Percentiles rank a stretch among this genome's conserved stretches.
phyloP scores from a whole-genome alignment of 192 early-diverging fungal genomes.

The Thamnidium elegans region DNA sequence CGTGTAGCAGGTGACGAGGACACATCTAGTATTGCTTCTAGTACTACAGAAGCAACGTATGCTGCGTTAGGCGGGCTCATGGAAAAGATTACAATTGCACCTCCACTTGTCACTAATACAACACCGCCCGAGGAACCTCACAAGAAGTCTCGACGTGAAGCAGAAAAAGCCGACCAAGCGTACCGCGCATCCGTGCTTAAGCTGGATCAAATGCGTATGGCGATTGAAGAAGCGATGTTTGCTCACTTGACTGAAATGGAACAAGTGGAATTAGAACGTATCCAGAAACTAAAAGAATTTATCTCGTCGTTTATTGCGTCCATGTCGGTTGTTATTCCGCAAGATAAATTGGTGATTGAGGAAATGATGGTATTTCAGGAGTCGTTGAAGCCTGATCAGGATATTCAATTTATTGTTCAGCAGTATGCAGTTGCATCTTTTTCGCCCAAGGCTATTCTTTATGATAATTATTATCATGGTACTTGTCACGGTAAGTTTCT shows the following conservation, averaged over 20 bases:
- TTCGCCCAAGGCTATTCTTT: conserved; percentile 67
- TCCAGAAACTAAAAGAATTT: conserved; percentile 25
- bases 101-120: not conserved
- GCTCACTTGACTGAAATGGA: conserved; percentile 52
- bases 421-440: conserved; percentile 70
- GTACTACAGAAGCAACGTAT: not conserved
- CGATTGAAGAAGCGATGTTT: conserved; percentile 68
- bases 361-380: conserved; percentile 56
- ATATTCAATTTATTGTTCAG: conserved; percentile 74
- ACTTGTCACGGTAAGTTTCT: conserved; percentile 50
- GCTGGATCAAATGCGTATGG: conserved; percentile 62
- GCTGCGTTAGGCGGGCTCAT: conserved; percentile 24
- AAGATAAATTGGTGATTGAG: conserved; percentile 58
- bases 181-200: conserved; percentile 64
- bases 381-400: conserved; percentile 73
- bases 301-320: conserved; percentile 50
- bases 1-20: conserved; percentile 49
- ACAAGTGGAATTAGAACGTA: conserved; percentile 45
- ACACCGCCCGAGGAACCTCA: conserved; percentile 31
- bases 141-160: conserved; percentile 57
- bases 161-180: conserved; percentile 62
- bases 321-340: conserved; percentile 45
- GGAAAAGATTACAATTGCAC: conserved; percentile 11
- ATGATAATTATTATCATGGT: conserved; percentile 67
- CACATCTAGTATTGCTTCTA: conserved; percentile 20